These are phyloP conservation scores for Tulasnella sp. DNA, from an alignment of 768 basidiomycete species.

Conservation along the genomic window DNA sequence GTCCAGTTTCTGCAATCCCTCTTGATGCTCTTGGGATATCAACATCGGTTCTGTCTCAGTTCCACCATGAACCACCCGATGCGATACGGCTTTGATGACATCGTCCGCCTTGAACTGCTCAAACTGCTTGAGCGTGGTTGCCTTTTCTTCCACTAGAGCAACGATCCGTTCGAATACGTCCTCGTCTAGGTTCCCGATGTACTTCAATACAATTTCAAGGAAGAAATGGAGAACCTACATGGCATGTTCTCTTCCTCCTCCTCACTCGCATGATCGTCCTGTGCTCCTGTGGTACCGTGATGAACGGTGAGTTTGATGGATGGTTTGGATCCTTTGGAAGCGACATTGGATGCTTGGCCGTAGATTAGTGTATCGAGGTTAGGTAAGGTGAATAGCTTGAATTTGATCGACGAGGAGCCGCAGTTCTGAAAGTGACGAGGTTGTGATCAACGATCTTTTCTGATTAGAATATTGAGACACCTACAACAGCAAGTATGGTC, in stretches of 20 bases:
- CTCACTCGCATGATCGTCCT: slow-evolving; percentile 14
- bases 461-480: background rate
- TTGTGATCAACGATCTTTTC: background rate
- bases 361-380: slow-evolving; percentile 18
- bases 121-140: slow-evolving; percentile 20
- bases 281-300: background rate
- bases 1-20: slow-evolving; percentile 64
- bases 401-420: slow-evolving; percentile 25
- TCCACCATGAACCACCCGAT: slow-evolving; percentile 83
- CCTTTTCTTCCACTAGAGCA: slow-evolving; percentile 29
- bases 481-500: slow-evolving; percentile 5
- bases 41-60: slow-evolving; percentile 58
- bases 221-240: slow-evolving; percentile 11
- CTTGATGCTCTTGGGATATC: slow-evolving; percentile 55
- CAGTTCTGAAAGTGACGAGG: slow-evolving; percentile 20
- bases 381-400: slow-evolving; percentile 21
- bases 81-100: slow-evolving; percentile 49
- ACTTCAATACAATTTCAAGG: background rate
- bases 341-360: slow-evolving; percentile 19
- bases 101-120: slow-evolving; percentile 34
- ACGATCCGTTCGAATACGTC: slow-evolving; percentile 56
- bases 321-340: slow-evolving; percentile 16
- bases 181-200: slow-evolving; percentile 27
- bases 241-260: slow-evolving; percentile 20
- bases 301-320: slow-evolving; percentile 17